Conservation (phyloP, 805 yeast genomes). For the Lachancea cidri region DNA sequence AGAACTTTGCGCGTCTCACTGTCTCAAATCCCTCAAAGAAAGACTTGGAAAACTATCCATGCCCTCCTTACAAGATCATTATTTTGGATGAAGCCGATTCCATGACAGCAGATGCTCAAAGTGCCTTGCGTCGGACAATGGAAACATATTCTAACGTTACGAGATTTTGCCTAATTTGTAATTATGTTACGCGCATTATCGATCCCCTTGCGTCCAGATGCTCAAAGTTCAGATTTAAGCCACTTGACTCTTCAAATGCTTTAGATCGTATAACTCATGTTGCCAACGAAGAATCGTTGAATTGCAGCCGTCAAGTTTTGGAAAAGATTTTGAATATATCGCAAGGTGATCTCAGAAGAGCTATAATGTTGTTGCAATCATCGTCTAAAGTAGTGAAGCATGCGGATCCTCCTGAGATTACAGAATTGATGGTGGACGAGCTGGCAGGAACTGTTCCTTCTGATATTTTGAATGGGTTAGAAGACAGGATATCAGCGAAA, state of each 20-base stretch:
- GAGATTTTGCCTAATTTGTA: conserved; percentile 91
- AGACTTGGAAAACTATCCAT: conserved; percentile 72
- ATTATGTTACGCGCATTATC: conserved; percentile 92
- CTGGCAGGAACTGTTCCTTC: conserved; percentile 72
- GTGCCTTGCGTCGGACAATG: conserved; percentile 91
- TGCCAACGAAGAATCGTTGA: conserved; percentile 42
- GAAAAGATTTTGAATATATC: conserved; percentile 64
- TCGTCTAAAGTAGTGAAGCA: conserved; percentile 50
- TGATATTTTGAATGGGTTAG: conserved; percentile 38
- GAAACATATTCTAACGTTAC: conserved; percentile 86
- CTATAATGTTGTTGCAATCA: conserved; percentile 85
- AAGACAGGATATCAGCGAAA: conserved; percentile 34
- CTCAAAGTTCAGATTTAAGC: conserved; percentile 87
- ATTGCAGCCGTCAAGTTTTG: conserved; percentile 47
- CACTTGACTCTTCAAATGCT: conserved; percentile 68
- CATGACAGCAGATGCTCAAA: conserved; percentile 95
- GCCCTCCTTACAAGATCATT: conserved; percentile 93
- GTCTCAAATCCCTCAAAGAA: conserved; percentile 74
- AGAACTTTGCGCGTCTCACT: conserved; percentile 78
- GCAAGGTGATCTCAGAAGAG: conserved; percentile 87
- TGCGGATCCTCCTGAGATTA: conserved; percentile 34
- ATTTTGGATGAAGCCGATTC: conserved; percentile 95
- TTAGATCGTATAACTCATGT: conserved; percentile 60
- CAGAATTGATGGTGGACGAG: conserved; percentile 50
- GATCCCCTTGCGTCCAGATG: conserved; percentile 97